Evolutionary conservation across 2,329 filamentous ascomycete species (phyloP).

Genomic region (Sarocladiaceae sp.): DNA sequence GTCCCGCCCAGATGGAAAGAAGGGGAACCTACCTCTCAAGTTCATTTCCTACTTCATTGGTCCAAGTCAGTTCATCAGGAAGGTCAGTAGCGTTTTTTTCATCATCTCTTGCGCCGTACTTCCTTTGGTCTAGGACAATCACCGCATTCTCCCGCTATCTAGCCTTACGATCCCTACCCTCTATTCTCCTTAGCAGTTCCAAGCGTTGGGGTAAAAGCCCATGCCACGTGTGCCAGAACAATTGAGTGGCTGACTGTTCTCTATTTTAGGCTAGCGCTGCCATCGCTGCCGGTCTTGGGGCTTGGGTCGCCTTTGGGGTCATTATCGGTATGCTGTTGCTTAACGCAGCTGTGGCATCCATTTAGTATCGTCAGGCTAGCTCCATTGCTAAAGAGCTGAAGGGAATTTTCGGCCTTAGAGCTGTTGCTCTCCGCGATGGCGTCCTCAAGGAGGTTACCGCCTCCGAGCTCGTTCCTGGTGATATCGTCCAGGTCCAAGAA

Average conservation of each 20-base stretch:
- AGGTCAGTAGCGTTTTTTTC: constrained; percentile 48
- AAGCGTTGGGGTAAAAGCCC: not conserved
- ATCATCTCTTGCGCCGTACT: not conserved
- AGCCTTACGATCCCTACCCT: no score
- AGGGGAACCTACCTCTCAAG: constrained; percentile 79
- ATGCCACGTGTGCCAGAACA: not conserved
- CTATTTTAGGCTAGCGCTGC: constrained; percentile 71
- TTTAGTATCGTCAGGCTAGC: constrained; percentile 86
- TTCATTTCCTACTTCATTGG: constrained; percentile 81
- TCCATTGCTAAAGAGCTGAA: constrained; percentile 89
- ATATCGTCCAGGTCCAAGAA: constrained; percentile 88
- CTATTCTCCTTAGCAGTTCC: not conserved
- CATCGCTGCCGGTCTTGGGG: constrained; percentile 76
- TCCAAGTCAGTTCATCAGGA: constrained; percentile 92
- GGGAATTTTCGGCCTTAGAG: constrained; percentile 85
- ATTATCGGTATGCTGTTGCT: constrained; percentile 80
- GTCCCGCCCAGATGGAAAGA: constrained; percentile 89
- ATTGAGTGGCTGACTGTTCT: not conserved
- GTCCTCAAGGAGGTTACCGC: constrained; percentile 75
- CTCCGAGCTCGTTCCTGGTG: constrained; percentile 80
- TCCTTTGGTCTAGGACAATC: no score
- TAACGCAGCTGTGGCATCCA: constrained; percentile 81
- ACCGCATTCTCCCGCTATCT: no score
- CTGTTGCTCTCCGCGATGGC: constrained; percentile 77
- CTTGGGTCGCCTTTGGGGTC: constrained; percentile 93